A percentile compares a stretch with the other conserved stretches of the same genome.
These are phyloP conservation scores for Phyllosticta ampelicida DNA, from an alignment of 2,329 filamentous ascomycete genomes.

Conservation along the genomic window DNA sequence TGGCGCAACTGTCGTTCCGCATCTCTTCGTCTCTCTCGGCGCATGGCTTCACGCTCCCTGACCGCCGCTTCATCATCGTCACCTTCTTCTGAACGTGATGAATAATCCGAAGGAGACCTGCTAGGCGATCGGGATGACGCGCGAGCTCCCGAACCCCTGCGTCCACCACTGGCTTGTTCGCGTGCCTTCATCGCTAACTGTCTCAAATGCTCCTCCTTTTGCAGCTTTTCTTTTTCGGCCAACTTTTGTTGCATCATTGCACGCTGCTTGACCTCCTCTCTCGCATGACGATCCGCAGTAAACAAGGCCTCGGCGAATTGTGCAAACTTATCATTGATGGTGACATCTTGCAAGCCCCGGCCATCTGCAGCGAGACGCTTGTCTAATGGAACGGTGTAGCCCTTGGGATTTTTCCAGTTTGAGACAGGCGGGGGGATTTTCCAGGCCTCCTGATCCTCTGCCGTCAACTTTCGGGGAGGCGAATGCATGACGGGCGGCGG, in stretches of 20 bases:
- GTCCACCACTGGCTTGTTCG: slow-evolving; percentile 56
- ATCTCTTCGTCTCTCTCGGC: slow-evolving; percentile 68
- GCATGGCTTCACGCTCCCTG: slow-evolving; percentile 64
- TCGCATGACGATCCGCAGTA: slow-evolving; percentile 85
- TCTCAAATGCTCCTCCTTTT: slow-evolving; percentile 87
- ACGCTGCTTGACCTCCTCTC: slow-evolving; percentile 89
- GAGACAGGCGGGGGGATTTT: slow-evolving; percentile 79
- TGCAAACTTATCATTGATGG: slow-evolving; percentile 97
- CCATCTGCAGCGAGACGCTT: slow-evolving; percentile 93
- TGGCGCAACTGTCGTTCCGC: slow-evolving; percentile 85
- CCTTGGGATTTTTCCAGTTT: slow-evolving; percentile 99
- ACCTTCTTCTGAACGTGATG: slow-evolving; percentile 28
- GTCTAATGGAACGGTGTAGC: slow-evolving; percentile 90
- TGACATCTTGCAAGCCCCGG: slow-evolving; percentile 79
- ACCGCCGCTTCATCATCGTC: slow-evolving; percentile 58
- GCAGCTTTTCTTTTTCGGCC: slow-evolving; percentile 89
- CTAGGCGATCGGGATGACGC: slow-evolving; percentile 24
- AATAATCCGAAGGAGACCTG: slow-evolving; percentile 33
- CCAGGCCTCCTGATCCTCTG: slow-evolving; percentile 96
- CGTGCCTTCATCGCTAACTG: slow-evolving; percentile 82
- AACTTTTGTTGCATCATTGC: slow-evolving; percentile 91
- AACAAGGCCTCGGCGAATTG: slow-evolving; percentile 91
- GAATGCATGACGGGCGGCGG: slow-evolving; percentile 93
- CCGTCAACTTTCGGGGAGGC: slow-evolving; percentile 86
- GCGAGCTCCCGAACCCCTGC: slow-evolving; percentile 13